Base-by-base conservation (phyloP, 2,329 filamentous ascomycete species). In the Mycogone perniciosa region DNA sequence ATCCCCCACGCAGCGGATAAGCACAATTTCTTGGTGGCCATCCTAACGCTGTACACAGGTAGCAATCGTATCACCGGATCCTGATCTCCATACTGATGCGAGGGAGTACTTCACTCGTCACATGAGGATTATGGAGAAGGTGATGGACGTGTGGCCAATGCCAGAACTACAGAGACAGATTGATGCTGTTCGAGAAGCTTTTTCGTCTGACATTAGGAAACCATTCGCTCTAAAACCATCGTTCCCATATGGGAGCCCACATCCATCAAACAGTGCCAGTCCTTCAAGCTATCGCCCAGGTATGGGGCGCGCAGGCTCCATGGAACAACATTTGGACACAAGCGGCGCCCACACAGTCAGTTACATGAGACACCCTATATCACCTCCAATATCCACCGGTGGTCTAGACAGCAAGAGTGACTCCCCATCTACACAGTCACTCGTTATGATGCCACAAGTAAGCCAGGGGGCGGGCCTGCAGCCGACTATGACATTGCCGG, bases 91-190 rank as follows among this genome's bases (percentile, higher is more conserved):
- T 64, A 75, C 77, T 0, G 89, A 96, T 65, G 89, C 92, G 5
- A 81, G 88, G 31, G 86, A 92, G 55, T 97, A 87, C 65, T 97
- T 97, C 62, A 87, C 89, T 2, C 80, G 92, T 44, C 91, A 96
- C 61, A 96, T 97, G 92, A 84, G 91, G 50, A 85, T 97, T 35
- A 75, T 97, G 52, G 92, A 97, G 67, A 85, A 83, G 57, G 93
- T 90, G 59, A 88, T 89, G 64, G 77, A 80, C 7, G 83, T 84
- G 4, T 95, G 89, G 86, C 86, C 89, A 2, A 89, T 95, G 80
- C 86, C 88, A 2, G 91, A 96, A 60, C 86, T 96, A 71, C 85
- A 95, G 65, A 85, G 84, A 48, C 90, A 96, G 67, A 89, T 97
- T 57, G 86, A 96, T 63, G 86, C 88, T 37, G 80, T 97, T 31